These are phyloP conservation scores for Collybiopsis confluens DNA, from an alignment of 768 basidiomycete genomes.

Conservation along the genomic window DNA sequence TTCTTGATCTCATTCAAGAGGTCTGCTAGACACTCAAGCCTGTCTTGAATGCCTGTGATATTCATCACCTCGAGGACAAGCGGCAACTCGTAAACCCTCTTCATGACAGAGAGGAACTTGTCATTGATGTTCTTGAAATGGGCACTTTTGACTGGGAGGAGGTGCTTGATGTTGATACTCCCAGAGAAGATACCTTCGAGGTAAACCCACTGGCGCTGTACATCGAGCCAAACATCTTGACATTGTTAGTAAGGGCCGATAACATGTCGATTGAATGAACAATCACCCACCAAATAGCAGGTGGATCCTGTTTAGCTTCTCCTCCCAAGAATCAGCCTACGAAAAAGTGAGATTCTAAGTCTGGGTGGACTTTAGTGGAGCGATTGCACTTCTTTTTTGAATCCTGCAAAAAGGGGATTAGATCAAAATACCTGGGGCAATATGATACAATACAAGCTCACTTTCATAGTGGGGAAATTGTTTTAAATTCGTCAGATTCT, in stretches of 20 bases:
- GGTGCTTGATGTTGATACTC: constrained; percentile 98
- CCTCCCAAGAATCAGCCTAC: constrained; percentile 89
- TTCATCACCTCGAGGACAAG: constrained; percentile 97
- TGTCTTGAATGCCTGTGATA: constrained; percentile 94
- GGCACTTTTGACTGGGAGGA: constrained; percentile 92
- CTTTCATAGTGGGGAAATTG: too few relatives aligned
- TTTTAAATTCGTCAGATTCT: too few relatives aligned
- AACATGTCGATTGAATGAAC: neutral
- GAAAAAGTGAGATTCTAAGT: constrained; percentile 7
- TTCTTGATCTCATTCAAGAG: constrained; percentile 98
- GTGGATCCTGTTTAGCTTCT: constrained; percentile 95
- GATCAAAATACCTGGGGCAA: too few relatives aligned
- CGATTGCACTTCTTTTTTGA: constrained; percentile 73
- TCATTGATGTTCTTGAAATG: constrained; percentile 98
- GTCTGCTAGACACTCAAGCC: constrained; percentile 92
- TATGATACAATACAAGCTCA: too few relatives aligned
- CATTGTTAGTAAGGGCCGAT: neutral
- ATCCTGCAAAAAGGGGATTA: too few relatives aligned
- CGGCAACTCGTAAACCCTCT: constrained; percentile 99
- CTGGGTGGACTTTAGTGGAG: neutral
- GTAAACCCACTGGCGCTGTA: constrained; percentile 99
- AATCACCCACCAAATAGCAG: constrained; percentile 76
- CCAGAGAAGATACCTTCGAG: constrained; percentile 99
- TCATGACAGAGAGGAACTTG: constrained; percentile 98
- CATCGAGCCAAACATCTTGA: constrained; percentile 97